Evolutionary conservation across 768 basidiomycete species (phyloP).

Genomic region (Leucocoprinus sp.): DNA sequence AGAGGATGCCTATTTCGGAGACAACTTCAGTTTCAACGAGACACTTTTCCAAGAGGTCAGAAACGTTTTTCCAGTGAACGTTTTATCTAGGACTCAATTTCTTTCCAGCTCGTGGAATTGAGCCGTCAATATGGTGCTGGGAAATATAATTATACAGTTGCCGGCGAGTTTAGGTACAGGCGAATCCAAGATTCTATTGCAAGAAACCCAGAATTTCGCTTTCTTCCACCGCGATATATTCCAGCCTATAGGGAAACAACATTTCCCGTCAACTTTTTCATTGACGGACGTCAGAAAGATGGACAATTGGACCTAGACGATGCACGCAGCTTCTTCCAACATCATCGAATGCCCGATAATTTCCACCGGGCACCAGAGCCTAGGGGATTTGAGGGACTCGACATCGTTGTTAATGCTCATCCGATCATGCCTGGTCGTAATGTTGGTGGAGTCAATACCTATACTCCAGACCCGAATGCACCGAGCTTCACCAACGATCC

Average conservation of each 20-base stretch:
- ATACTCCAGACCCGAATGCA: conserved; percentile 11
- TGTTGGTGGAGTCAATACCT: conserved; percentile 11
- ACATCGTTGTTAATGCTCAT: background rate
- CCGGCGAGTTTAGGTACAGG: conserved; percentile 12
- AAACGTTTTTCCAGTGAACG: too few species aligned
- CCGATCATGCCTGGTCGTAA: conserved; percentile 15
- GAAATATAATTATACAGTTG: conserved; percentile 16
- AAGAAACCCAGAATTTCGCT: conserved; percentile 15
- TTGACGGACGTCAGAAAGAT: conserved; percentile 15
- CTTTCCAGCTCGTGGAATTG: conserved; percentile 10
- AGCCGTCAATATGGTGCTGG: conserved; percentile 17
- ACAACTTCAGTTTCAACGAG: conserved; percentile 18
- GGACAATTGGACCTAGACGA: conserved; percentile 11
- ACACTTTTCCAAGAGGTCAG: conserved; percentile 15
- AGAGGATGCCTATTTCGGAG: conserved; percentile 16
- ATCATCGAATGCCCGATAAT: conserved; percentile 14
- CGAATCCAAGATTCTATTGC: conserved; percentile 17
- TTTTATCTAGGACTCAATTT: too few species aligned
- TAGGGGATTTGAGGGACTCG: background rate
- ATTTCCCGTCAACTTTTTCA: conserved; percentile 15
- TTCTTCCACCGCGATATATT: conserved; percentile 13
- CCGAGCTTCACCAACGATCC: conserved; percentile 7
- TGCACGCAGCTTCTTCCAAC: conserved; percentile 15
- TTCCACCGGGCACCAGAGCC: conserved; percentile 13
- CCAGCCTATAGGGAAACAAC: conserved; percentile 13